Base-by-base conservation (phyloP, 2,329 filamentous ascomycete genomes). In the Pseudogymnoascus sp. region DNA sequence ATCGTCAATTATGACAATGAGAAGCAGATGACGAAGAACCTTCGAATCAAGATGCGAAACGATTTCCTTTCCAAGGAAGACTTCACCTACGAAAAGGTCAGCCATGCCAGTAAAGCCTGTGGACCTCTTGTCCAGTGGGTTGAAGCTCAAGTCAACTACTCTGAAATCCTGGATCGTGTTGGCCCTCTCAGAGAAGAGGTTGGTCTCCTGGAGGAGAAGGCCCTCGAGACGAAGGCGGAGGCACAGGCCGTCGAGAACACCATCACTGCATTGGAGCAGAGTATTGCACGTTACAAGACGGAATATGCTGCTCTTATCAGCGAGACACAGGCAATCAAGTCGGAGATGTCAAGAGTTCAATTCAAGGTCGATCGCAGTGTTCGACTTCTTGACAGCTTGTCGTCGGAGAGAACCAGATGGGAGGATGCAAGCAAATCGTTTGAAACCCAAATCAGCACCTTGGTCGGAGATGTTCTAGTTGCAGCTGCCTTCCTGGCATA, bases 321-420 rank as follows among this genome's bases (percentile, higher is more conserved):
- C 74, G 92, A 99, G 78, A 97, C 92, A 0, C 90, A 97, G 74
- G 90, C 92, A 4, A 97, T 99, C 83, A 97, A 97, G 79, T 80
- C 88, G 0, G 94, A 99, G 77, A 97, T 99, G 94, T 86, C 87
- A 64, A 87, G 91, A 64, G 94, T 99, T 6, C 89, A 99, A 75
- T 96, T 92, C 80, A 99, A 99, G 82, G 94, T 99, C 62, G 91
- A 97, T 73, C 88, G 94, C 72, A 97, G 93, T 78, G 90, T 97
- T 65, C 88, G 92, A 71, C 82, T 99, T 58, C 86, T 99, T 18
- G 93, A 97, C 76, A 97, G 92, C 76, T 80, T 99, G 67, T 95
- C 94, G 7, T 97, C 93, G 4, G 94, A 99, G 78, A 85, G 93
- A 74, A 85, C 83, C 39, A 87, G 94, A 71, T 99, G 94, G 94